Base-by-base conservation (phyloP, 192 early-diverging fungal species). In the Backusella mclennaniae region DNA sequence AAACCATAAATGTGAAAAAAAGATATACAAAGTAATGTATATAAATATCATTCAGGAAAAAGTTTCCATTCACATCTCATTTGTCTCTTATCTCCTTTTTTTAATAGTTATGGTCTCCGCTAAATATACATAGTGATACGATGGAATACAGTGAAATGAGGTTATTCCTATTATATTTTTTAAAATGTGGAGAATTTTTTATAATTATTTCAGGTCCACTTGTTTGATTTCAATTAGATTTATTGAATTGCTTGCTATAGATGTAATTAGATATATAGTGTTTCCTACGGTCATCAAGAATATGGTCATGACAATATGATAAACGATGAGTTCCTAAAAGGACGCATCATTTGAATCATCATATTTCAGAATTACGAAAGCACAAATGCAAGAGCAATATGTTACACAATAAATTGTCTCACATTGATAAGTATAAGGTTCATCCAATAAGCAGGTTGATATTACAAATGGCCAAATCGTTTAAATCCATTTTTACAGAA, bases 281-380 rank as follows among this genome's bases (percentile, higher is more conserved):
- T 26, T 59, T 39, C 3, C 9, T 59, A 23, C 12, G 6, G 26
- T 17, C 6, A 12, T 12, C 9, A 59, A 21, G 9, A 26, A 23
- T 26, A 59, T 23, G 8, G 0, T 26, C 0, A 4, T 59, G 1
- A 0, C 17, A 3, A 23, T 23, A 12, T 59, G 7, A 59, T 59
- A 39, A 39, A 39, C 38, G 11, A 39, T 11, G 38, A 11, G 38
- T 39, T 39, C 11, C 9, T 39, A 11, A 39, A 39, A 12, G 8
- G 38, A 39, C 38, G 11, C 11, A 39, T 39, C 11, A 39, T 12
- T 12, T 39, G 38, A 39, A 12, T 39, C 38, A 39, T 21, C 17
- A 59, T 59, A 59, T 59, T 59, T 59, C 53, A 59, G 8, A 59
- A 59, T 59, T 59, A 59, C 53, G n/a, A 59, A 9, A 59, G 53